Evolutionary conservation across 305 asterid genomes (phyloP), one percentile per base, ranked within the genome.

Genomic region (Striga hermonthica): DNA sequence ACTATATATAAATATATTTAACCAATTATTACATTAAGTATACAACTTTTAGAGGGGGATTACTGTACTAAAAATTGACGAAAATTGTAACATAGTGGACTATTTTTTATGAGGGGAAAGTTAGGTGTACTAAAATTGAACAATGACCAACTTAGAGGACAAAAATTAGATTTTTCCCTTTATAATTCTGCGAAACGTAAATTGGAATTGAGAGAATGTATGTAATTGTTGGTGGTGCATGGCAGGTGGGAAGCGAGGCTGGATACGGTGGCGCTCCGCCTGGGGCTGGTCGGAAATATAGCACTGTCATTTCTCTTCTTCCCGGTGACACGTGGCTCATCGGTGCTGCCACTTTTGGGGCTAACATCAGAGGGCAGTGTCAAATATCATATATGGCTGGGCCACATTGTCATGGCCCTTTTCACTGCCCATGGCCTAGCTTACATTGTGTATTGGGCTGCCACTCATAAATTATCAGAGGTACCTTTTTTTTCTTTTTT

Each of bases 371-470:
- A 91, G 79, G 80, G 81, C 3, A 85, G 95, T 57, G 76, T 91
- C 57, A 91, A 89, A 71, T 91, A 89, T 57, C 96, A 91, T 72
- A 85, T 89, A 54, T 91, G 96, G 98, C 63, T 91, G 6, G 98
- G 97, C 0, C 96, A 91, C 60, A 80, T 87, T 40, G 86, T 74
- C 3, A 82, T 89, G 95, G 41, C 76, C 12, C 74, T 91, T 48
- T 87, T 91, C 75, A 80, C 95, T 0, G 81, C 86, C 48, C 98
- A 89, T 73, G 92, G 95, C 9, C 15, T 78, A 38, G 64, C 75
- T 41, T 91, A 83, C 76, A 39, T 91, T 55, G 40, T 71, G 44
- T 76, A 44, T 62, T 91, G 96, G 96, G 86, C 82, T 38, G 15
- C 60, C 54, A 87, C 91, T 1, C 80, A 87, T 71, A 73, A 82